A percentile compares a stretch with the other conserved stretches of the same genome.
These are phyloP conservation scores for Sporothrix inflata DNA, from an alignment of 2,329 filamentous ascomycete species.

Conservation along the genomic window DNA sequence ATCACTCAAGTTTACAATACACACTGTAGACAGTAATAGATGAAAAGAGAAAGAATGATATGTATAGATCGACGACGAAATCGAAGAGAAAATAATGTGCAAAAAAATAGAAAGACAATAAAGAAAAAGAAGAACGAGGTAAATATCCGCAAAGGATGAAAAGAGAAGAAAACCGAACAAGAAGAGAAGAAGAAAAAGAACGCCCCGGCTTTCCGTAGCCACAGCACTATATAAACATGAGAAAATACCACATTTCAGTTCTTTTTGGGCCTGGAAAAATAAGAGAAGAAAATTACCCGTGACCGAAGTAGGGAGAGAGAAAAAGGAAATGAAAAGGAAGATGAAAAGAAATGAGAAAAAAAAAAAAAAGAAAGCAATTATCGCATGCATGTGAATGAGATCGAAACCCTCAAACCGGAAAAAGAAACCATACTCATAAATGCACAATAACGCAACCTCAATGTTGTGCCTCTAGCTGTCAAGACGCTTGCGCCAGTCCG, in stretches of 20 bases:
- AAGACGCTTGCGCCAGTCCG: slow-evolving; percentile 78
- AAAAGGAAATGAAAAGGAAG: not conserved
- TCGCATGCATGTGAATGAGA: slow-evolving; percentile 1
- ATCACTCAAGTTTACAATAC: not conserved
- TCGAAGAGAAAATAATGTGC: slow-evolving; percentile 13
- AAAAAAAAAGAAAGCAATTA: slow-evolving; percentile 10
- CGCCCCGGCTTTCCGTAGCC: slow-evolving; percentile 17
- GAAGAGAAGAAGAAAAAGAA: not conserved
- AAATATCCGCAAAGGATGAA: not conserved
- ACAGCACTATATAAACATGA: slow-evolving; percentile 14
- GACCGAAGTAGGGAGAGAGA: slow-evolving; percentile 7
- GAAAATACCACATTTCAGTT: slow-evolving; percentile 24
- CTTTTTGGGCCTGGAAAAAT: slow-evolving; percentile 7
- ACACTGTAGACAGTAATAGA: no score
- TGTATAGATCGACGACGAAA: slow-evolving; percentile 5
- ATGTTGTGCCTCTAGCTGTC: slow-evolving; percentile 48
- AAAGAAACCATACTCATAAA: not conserved
- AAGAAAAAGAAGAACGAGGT: not conserved
- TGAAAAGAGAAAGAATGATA: not conserved
- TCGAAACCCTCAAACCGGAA: not conserved
- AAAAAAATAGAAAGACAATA: not conserved
- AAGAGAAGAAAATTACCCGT: not conserved
- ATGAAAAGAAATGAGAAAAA: not conserved
- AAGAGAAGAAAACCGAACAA: not conserved
- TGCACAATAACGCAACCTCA: not conserved